Conservation (phyloP, 2,329 filamentous ascomycete species). For the Nothophoma quercina region DNA sequence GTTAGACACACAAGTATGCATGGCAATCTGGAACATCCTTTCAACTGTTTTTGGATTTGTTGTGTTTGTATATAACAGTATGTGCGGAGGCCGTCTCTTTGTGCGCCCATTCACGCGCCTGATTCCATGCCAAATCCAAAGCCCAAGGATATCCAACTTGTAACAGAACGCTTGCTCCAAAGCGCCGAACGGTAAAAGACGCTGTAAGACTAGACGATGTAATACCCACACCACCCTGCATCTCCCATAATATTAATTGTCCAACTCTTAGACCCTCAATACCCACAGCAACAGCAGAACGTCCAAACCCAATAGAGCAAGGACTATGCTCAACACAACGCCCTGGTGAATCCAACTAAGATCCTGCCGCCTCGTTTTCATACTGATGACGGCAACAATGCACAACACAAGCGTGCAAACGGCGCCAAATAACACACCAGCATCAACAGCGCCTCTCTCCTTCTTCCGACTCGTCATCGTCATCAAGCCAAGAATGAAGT, state of each 20-base stretch:
- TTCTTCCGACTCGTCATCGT: constrained; percentile 73
- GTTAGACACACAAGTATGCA: too few relatives aligned
- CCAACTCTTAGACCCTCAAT: constrained; percentile 22
- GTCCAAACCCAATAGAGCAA: constrained; percentile 38
- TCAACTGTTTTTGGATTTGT: not conserved
- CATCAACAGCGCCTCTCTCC: constrained; percentile 74
- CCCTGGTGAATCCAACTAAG: constrained; percentile 44
- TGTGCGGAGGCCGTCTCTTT: not conserved
- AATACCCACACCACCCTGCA: not conserved
- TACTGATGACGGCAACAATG: constrained; percentile 40
- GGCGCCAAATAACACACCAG: constrained; percentile 73
- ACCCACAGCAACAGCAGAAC: constrained; percentile 43
- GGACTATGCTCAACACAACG: constrained; percentile 34
- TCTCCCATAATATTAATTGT: not conserved
- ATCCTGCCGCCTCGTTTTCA: constrained; percentile 40
- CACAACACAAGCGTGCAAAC: constrained; percentile 65
- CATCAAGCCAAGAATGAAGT: constrained; percentile 70
- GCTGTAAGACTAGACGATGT: constrained; percentile 5
- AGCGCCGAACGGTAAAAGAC: constrained; percentile 7
- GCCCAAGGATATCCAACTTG: constrained; percentile 7
- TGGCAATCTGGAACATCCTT: too few relatives aligned
- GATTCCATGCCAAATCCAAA: not conserved
- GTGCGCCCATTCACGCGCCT: not conserved
- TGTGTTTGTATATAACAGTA: not conserved
- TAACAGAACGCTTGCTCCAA: constrained; percentile 2